These are phyloP conservation scores for Salmacisia buchloeana DNA, from an alignment of 1,284 basidiomycete genomes.

Conservation along the genomic window DNA sequence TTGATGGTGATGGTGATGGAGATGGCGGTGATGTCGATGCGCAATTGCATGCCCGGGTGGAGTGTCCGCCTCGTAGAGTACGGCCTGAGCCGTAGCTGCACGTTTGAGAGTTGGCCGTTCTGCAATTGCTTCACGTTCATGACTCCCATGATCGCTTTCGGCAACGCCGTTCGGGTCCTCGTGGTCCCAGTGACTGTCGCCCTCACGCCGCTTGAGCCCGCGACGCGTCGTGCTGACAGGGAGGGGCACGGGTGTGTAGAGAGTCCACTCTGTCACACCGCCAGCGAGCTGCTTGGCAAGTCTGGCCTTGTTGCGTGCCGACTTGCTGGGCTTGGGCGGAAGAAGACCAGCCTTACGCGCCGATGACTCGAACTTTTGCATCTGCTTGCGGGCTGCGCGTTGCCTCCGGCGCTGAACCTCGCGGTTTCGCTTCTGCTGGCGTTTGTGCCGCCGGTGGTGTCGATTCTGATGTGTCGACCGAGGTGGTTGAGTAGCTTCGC, in stretches of 20 bases:
- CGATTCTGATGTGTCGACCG: background rate
- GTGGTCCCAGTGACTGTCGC: conserved; percentile 3
- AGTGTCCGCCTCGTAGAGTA: background rate
- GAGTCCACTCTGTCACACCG: conserved; percentile 44
- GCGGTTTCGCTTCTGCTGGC: background rate
- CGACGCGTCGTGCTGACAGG: conserved; percentile 20
- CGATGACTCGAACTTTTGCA: background rate
- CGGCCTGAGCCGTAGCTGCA: background rate
- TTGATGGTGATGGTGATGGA: background rate
- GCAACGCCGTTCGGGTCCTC: background rate
- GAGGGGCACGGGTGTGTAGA: conserved; percentile 41
- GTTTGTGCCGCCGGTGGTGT: background rate
- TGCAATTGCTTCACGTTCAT: background rate
- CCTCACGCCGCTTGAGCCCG: background rate
- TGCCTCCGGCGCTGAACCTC: background rate
- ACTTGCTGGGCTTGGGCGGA: conserved; percentile 29
- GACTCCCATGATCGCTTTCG: background rate
- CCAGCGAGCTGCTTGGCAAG: conserved; percentile 40
- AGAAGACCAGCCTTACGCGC: conserved; percentile 1
- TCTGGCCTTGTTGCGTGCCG: conserved; percentile 42
- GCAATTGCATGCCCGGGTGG: background rate
- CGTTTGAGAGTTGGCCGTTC: background rate
- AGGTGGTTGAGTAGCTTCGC: background rate
- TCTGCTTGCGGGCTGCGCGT: conserved; percentile 3
- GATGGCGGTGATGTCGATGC: background rate